Percentiles rank a stretch among this genome's conserved stretches.
phyloP scores from a whole-genome alignment of 495 filamentous ascomycete species.

The Usnea hakonensis region DNA sequence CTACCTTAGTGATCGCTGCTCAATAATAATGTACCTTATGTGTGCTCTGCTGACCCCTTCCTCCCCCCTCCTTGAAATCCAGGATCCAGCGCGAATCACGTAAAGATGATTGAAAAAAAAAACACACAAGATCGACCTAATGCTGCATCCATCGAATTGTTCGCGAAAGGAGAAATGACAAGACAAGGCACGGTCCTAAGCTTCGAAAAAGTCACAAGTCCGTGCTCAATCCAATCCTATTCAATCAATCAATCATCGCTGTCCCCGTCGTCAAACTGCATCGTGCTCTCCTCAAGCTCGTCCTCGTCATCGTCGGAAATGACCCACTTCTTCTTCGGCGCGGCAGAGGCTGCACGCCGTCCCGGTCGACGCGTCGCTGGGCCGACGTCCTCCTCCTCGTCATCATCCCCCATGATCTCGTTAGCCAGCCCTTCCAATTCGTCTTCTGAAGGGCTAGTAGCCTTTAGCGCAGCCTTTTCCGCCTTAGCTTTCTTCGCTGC shows the following conservation, averaged over 20 bases:
- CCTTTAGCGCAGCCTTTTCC: slow-evolving; percentile 33
- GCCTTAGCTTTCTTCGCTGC: slow-evolving; percentile 62
- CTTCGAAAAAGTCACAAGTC: no score
- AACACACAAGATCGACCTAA: background rate
- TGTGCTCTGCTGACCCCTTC: background rate
- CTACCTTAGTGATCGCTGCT: no score
- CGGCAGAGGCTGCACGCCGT: slow-evolving; percentile 20
- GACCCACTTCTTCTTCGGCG: slow-evolving; percentile 20
- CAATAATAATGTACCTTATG: no score
- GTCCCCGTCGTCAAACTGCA: slow-evolving; percentile 22
- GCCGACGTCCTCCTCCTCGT: slow-evolving; percentile 30
- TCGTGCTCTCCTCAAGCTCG: slow-evolving; percentile 27
- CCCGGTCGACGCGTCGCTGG: slow-evolving; percentile 18
- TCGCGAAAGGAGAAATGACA: background rate
- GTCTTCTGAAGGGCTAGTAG: slow-evolving; percentile 33
- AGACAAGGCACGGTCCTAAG: no score
- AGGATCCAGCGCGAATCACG: background rate
- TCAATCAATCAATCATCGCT: slow-evolving; percentile 21
- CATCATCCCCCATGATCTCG: slow-evolving; percentile 50
- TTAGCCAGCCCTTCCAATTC: slow-evolving; percentile 43
- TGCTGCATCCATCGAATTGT: background rate
- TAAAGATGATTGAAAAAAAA: background rate
- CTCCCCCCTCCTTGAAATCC: no score
- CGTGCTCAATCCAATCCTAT: background rate
- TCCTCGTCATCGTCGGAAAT: slow-evolving; percentile 22